A percentile compares a stretch with the other conserved stretches of the same genome.
Conservation (phyloP, 306 rosid species). For the Trifolium repens region DNA sequence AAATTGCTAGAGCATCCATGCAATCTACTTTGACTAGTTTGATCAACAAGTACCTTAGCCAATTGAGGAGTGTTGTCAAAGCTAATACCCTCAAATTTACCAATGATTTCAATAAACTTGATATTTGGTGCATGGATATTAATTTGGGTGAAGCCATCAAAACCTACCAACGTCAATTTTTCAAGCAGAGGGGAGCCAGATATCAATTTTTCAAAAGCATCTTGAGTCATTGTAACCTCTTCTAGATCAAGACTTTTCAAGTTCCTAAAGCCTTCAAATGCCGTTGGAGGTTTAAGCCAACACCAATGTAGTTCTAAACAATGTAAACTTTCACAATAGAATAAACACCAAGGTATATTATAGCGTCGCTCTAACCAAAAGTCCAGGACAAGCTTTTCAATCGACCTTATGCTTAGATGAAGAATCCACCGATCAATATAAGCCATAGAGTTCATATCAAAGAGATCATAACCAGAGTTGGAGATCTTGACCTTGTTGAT, state of each 20-base stretch:
- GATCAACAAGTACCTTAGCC: constrained; percentile 12
- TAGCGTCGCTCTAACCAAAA: constrained; percentile 55
- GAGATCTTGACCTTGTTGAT: constrained; percentile 52
- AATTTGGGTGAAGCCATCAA: constrained; percentile 54
- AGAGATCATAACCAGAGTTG: constrained; percentile 44
- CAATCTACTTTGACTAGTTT: constrained; percentile 31
- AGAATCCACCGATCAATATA: constrained; percentile 60
- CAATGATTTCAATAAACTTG: constrained; percentile 51
- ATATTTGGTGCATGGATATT: constrained; percentile 59
- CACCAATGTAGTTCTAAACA: constrained; percentile 53
- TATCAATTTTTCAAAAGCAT: constrained; percentile 54
- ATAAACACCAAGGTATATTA: constrained; percentile 52
- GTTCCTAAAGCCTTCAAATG: constrained; percentile 54
- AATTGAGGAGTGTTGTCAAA: constrained; percentile 54
- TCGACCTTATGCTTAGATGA: constrained; percentile 45
- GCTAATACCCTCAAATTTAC: constrained; percentile 51
- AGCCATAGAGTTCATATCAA: neutral
- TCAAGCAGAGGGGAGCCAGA: constrained; percentile 59
- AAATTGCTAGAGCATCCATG: neutral
- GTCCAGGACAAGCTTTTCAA: constrained; percentile 58
- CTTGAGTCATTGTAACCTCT: constrained; percentile 58
- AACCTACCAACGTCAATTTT: constrained; percentile 51
- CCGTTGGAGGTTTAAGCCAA: constrained; percentile 54
- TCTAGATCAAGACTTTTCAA: constrained; percentile 64
- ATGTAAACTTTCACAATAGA: constrained; percentile 51